A percentile compares a stretch with the other conserved stretches of the same genome.
These are phyloP conservation scores for Alternaria dauci DNA, from an alignment of 2,329 filamentous ascomycete genomes.

Conservation along the genomic window DNA sequence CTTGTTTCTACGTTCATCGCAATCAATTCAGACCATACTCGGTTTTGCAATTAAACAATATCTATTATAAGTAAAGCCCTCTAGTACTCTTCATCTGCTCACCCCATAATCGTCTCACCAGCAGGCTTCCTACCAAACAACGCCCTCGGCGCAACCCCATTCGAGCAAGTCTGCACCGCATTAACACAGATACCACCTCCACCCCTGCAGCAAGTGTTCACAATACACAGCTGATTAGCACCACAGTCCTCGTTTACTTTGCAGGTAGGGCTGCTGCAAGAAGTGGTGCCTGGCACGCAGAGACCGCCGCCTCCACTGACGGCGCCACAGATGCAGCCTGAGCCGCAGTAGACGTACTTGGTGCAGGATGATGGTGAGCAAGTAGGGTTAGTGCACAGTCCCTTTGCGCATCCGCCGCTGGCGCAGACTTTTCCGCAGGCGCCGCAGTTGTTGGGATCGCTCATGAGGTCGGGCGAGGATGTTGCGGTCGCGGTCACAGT, in stretches of 20 bases:
- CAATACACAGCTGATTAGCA: background rate
- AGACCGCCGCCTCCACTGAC: background rate
- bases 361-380: background rate
- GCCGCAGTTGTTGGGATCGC: slow-evolving; percentile 4
- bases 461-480: background rate
- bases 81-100: background rate
- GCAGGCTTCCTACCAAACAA: background rate
- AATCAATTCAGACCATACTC: too few relatives aligned
- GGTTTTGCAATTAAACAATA: background rate
- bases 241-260: background rate
- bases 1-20: too few relatives aligned
- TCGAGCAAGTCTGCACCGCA: background rate
- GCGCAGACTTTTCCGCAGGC: background rate
- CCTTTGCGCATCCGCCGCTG: background rate
- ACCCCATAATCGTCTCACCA: background rate
- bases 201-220: background rate
- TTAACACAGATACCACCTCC: background rate
- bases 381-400: background rate
- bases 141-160: background rate
- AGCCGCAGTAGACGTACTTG: background rate
- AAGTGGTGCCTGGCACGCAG: background rate
- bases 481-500: background rate
- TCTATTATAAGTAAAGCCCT: background rate
- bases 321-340: background rate
- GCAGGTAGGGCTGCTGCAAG: background rate